Base-by-base conservation (phyloP, 164 flowering plant species). In the Paratinospora sagittata region DNA sequence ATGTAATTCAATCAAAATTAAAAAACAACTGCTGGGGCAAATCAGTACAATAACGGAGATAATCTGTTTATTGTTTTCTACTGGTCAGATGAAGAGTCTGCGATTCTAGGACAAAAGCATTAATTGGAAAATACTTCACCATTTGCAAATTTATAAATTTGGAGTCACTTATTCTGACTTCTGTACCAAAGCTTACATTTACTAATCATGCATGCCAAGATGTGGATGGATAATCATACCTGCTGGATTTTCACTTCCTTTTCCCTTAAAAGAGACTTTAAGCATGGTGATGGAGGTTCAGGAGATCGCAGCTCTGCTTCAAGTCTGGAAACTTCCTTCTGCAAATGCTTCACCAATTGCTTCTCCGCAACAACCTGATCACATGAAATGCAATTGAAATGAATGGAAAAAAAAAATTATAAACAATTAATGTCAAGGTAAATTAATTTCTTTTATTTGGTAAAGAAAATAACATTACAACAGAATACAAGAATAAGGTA, bases 241-340 rank as follows among this genome's bases (percentile, higher is more conserved):
- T 88, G 82, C 74, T 85, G 82, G 36, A 92, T 90, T 81, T 85
- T 87, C 81, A 77, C 17, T 19, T 92, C 88, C 77, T 84, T 90
- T 71, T 90, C 89, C 66, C 47, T 37, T 47, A 88, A 71, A 71
- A 88, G 69, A 27, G 88, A 76, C 66, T 68, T 84, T 55, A 89
- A 58, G 74, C 84, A 70, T 75, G 87, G 77, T 67, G 86, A 71
- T 23, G 84, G 77, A 75, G 88, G 86, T 69, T 89, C 95, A 68
- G 97, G 97, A 43, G 95, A 89, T 65, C 87, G 86, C 65, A 87
- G 80, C 80, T 80, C 95, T 68, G 93, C 97, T 78, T 88, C 97
- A 27, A 91, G 83, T 75, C 93, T 84, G 24, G 97, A 90, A 26
- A 91, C 92, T 83, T 91, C 90, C 76, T 89, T 91, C 78, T 89